phyloP scores from a whole-genome alignment of 1,139 yeast genomes.

The Lipomyces yarrowii region DNA sequence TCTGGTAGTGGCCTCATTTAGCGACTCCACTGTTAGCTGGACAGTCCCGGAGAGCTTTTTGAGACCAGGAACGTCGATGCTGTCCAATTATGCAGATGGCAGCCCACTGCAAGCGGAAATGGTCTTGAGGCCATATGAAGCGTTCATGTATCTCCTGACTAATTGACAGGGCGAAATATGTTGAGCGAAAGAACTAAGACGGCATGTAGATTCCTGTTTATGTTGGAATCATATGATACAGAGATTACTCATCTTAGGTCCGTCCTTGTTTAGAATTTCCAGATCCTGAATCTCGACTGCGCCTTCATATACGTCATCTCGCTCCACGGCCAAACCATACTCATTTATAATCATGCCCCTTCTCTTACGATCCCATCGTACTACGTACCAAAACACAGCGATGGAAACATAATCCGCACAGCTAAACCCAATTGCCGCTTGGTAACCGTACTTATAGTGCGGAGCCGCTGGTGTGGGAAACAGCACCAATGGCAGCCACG shows the following conservation, averaged over 20 bases:
- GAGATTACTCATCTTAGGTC: too few species aligned
- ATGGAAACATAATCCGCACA: background rate
- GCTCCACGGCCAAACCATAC: conserved; percentile 13
- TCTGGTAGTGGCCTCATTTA: conserved; percentile 13
- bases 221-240: background rate
- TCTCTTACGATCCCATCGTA: conserved; percentile 6
- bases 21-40: conserved; percentile 2
- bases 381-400: conserved; percentile 2
- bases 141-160: conserved; percentile 12
- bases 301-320: background rate
- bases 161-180: background rate
- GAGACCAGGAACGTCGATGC: conserved; percentile 6
- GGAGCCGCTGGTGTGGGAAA: conserved; percentile 33
- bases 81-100: conserved; percentile 7
- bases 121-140: conserved; percentile 15
- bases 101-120: background rate
- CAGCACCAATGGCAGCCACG: conserved; percentile 30
- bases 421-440: conserved; percentile 15
- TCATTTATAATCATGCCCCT: conserved; percentile 3
- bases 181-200: background rate
- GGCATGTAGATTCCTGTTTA: too few species aligned
- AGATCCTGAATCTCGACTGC: background rate
- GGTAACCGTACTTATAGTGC: conserved; percentile 32
- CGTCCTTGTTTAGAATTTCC: background rate
- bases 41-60: conserved; percentile 12